Evolutionary conservation across 2,329 filamentous ascomycete genomes (phyloP).

Genomic region (Xylariales sp.): DNA sequence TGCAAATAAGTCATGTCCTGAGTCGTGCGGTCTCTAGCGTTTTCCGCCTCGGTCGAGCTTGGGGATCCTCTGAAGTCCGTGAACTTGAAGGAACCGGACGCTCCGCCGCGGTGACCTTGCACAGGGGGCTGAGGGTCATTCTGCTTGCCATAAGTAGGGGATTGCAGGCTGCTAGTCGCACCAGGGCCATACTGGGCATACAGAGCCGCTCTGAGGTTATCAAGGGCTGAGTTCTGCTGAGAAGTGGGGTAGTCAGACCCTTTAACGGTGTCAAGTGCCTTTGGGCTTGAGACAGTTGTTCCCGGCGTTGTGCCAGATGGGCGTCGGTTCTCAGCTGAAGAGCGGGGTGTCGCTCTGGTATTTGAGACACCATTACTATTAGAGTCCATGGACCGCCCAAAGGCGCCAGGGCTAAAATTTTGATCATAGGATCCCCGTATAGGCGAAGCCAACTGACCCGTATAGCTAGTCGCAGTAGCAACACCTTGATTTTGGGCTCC

Average conservation of each 20-base stretch:
- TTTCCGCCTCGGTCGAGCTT: background rate
- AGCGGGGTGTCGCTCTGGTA: too few species aligned
- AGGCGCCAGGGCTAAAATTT: background rate
- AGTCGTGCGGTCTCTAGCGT: background rate
- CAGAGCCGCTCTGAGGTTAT: conserved; percentile 8
- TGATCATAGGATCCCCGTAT: too few species aligned
- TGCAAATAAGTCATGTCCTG: conserved; percentile 1
- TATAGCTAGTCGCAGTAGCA: conserved; percentile 12
- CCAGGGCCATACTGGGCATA: conserved; percentile 10
- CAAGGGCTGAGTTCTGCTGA: conserved; percentile 8
- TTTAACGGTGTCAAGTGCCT: background rate
- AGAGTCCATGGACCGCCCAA: too few species aligned
- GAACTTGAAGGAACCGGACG: background rate
- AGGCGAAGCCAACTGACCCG: too few species aligned
- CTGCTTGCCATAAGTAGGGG: background rate
- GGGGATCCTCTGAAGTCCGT: background rate
- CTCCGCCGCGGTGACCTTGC: background rate
- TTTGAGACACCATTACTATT: too few species aligned
- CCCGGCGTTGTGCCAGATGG: too few species aligned
- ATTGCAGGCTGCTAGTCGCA: background rate
- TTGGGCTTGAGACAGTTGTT: background rate
- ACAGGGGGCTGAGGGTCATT: background rate
- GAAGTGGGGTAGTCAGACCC: conserved; percentile 5
- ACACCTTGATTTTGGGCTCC: conserved; percentile 15
- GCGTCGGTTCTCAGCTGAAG: too few species aligned